Evolutionary conservation across 2,329 filamentous ascomycete species (phyloP), one percentile per base, ranked within the genome.

Genomic region (Nigrospora osmanthi): DNA sequence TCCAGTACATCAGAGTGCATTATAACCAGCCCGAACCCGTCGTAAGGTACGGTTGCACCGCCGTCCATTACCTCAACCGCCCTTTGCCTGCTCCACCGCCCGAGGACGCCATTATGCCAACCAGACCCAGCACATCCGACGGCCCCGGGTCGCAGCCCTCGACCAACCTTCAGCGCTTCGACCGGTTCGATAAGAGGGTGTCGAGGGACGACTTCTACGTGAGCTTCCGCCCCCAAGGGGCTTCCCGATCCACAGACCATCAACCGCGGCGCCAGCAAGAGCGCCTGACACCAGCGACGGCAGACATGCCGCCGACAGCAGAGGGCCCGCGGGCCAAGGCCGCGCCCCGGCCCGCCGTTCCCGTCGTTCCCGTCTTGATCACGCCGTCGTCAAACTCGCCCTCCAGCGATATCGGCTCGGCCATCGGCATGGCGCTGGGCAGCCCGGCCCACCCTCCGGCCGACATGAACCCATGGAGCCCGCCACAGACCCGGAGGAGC

Each of bases 381-480:
- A 28, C 23, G 23, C 23, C 23, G 23, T 7, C 23, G 5, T 28
- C 23, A 28, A 7, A 10, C 7, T 10, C 23, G 7, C 23, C 6
- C 5, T 28, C 23, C 23, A 28, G 23, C 23, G 34, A 35, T 35
- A 16, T 16, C 13, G 11, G 11, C 34, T n/a, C 39, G 14, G 71
- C 69, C 53, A 89, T 89, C 49, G 86, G 86, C 11, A 82, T 89
- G 73, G 85, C 85, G 1, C 65, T 89, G 45, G 85, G 85, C 31
- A 89, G 84, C 55, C 85, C 85, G 19, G 67, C 71, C n/a, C 67
- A 68, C 35, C 61, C 65, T 14, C 65, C 66, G 33, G 48, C 52
- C 16, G 58, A 59, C 35, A 52, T 53, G 44, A 48, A 43, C 28
- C 32, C 47, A 14, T 48, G 52, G 52, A 50, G 46, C 37, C 45